These are phyloP conservation scores for Ogataea kodamae DNA, from an alignment of 805 yeast species.

Conservation along the genomic window DNA sequence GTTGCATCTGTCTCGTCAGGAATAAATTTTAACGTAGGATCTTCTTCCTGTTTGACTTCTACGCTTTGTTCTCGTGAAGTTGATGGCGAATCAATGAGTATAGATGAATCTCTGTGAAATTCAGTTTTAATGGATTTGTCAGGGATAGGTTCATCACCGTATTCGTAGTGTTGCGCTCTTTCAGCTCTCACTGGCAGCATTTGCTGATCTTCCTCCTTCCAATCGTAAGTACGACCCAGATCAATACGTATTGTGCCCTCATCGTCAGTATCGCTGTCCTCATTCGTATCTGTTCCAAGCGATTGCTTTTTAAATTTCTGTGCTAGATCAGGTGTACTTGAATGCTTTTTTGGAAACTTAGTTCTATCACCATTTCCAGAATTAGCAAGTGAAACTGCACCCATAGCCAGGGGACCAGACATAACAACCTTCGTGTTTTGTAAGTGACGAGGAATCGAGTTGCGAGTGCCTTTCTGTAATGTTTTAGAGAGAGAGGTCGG, in stretches of 20 bases:
- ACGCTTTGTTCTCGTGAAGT: slow-evolving; percentile 25
- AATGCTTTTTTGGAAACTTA: slow-evolving; percentile 2
- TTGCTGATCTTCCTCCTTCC: slow-evolving; percentile 49
- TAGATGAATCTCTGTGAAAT: slow-evolving; percentile 26
- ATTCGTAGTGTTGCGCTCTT: slow-evolving; percentile 44
- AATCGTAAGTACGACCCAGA: slow-evolving; percentile 58
- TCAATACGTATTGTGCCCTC: slow-evolving; percentile 51
- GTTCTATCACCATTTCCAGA: slow-evolving; percentile 2
- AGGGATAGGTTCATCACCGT: slow-evolving; percentile 30
- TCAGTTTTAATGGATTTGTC: slow-evolving; percentile 34
- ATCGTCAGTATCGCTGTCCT: slow-evolving; percentile 29
- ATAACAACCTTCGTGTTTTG: slow-evolving; percentile 60
- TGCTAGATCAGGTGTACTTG: slow-evolving; percentile 20
- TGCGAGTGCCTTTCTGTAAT: slow-evolving; percentile 33
- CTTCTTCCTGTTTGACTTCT: slow-evolving; percentile 17
- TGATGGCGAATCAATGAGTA: slow-evolving; percentile 20
- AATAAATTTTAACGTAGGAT: slow-evolving; percentile 8
- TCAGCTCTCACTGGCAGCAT: slow-evolving; percentile 71
- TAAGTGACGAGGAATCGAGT: slow-evolving; percentile 30
- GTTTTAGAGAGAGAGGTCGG: slow-evolving; percentile 33
- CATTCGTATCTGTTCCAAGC: slow-evolving; percentile 9
- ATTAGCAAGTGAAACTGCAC: slow-evolving; percentile 46
- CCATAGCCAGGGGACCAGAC: slow-evolving; percentile 71
- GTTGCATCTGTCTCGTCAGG: slow-evolving; percentile 13
- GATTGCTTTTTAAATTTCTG: slow-evolving; percentile 16